These are phyloP conservation scores for Trichoderma koningiopsis DNA, from an alignment of 2,329 filamentous ascomycete genomes.

Conservation along the genomic window DNA sequence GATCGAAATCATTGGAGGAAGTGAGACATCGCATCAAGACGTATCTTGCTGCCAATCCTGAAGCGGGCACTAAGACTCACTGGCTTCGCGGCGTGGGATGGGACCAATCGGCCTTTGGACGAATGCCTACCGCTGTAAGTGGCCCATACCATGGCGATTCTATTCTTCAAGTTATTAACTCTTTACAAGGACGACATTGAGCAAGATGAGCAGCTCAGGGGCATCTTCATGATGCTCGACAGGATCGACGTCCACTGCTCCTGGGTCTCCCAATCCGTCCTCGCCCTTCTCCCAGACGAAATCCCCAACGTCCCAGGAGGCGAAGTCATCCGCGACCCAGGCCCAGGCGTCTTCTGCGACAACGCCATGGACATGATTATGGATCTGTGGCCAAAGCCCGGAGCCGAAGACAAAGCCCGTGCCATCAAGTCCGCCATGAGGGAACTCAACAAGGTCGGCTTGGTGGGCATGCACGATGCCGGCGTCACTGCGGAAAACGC, in stretches of 20 bases:
- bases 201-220: slow-evolving; percentile 52
- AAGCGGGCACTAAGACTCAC: slow-evolving; percentile 53
- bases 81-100: slow-evolving; percentile 71
- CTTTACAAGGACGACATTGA: slow-evolving; percentile 55
- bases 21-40: slow-evolving; percentile 53
- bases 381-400: slow-evolving; percentile 59
- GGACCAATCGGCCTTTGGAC: slow-evolving; percentile 67
- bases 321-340: slow-evolving; percentile 62
- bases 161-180: no score
- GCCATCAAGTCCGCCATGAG: slow-evolving; percentile 63
- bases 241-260: slow-evolving; percentile 71
- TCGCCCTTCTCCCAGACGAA: slow-evolving; percentile 59
- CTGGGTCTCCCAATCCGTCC: slow-evolving; percentile 67
- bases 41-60: slow-evolving; percentile 54
- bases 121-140: slow-evolving; percentile 66
- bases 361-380: slow-evolving; percentile 68
- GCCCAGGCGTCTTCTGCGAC: slow-evolving; percentile 71
- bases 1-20: slow-evolving; percentile 56
- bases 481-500: slow-evolving; percentile 60
- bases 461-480: slow-evolving; percentile 71
- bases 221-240: slow-evolving; percentile 68
- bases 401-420: slow-evolving; percentile 51
- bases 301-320: slow-evolving; percentile 62
- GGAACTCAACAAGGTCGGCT: slow-evolving; percentile 63
- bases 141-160: no score